Percentiles rank a stretch among this genome's conserved stretches.
Evolutionary conservation across 2,329 filamentous ascomycete species (phyloP).

Genomic region (Aspergillus proliferans): DNA sequence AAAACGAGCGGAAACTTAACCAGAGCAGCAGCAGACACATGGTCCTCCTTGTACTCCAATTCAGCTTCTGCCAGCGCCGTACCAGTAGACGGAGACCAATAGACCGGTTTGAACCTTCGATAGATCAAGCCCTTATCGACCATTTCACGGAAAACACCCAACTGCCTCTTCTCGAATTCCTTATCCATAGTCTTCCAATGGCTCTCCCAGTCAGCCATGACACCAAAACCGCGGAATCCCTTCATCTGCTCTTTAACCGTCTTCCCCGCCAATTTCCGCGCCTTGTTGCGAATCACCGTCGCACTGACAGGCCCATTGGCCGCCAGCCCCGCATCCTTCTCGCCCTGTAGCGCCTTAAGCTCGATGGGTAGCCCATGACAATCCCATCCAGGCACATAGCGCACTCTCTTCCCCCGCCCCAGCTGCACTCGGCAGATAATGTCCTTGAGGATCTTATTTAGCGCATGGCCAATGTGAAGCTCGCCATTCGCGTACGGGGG

Average conservation of each 20-base stretch:
- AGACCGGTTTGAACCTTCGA: slow-evolving; percentile 57
- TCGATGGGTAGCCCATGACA: slow-evolving; percentile 97
- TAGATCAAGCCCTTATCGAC: slow-evolving; percentile 57
- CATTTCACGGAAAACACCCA: slow-evolving; percentile 56
- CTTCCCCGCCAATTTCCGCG: slow-evolving; percentile 49
- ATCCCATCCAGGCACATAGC: slow-evolving; percentile 92
- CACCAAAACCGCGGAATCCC: slow-evolving; percentile 53
- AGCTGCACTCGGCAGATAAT: slow-evolving; percentile 79
- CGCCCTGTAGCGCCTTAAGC: slow-evolving; percentile 76
- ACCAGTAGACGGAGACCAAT: slow-evolving; percentile 60
- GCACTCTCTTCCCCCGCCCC: slow-evolving; percentile 66
- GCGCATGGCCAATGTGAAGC: slow-evolving; percentile 85
- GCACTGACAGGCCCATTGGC: slow-evolving; percentile 27
- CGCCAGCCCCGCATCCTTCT: slow-evolving; percentile 30
- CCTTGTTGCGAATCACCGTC: slow-evolving; percentile 48
- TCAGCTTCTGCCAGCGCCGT: slow-evolving; percentile 61
- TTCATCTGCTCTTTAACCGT: slow-evolving; percentile 56
- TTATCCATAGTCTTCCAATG: slow-evolving; percentile 60
- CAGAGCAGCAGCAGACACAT: slow-evolving; percentile 55
- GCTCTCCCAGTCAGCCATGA: slow-evolving; percentile 60
- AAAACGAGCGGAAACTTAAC: slow-evolving; percentile 66
- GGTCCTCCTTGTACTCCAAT: slow-evolving; percentile 58
- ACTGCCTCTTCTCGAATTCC: slow-evolving; percentile 55
- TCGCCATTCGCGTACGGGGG: slow-evolving; percentile 93
- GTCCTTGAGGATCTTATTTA: slow-evolving; percentile 97